Conservation (phyloP, 257 asterid species). For the Anisodus tanguticus region DNA sequence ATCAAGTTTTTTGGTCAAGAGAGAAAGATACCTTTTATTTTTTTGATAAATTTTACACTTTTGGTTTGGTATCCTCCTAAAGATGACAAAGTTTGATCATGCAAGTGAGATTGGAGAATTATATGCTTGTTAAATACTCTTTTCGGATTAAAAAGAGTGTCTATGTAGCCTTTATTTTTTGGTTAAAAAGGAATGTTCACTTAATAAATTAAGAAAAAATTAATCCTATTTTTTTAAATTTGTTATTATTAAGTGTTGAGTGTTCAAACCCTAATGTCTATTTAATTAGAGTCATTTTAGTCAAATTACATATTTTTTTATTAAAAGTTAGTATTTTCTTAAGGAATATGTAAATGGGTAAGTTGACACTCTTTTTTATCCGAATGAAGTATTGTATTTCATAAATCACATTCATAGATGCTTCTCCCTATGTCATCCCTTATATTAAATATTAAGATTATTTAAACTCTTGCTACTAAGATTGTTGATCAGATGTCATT, state of each 20-base stretch:
- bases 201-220: too few relatives aligned
- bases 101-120: constrained; percentile 44
- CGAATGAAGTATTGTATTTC: background rate
- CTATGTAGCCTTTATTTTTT: too few relatives aligned
- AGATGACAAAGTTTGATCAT: constrained; percentile 53
- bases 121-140: background rate
- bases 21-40: constrained; percentile 30
- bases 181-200: too few relatives aligned
- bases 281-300: too few relatives aligned
- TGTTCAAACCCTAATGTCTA: too few relatives aligned
- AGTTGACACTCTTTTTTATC: too few relatives aligned
- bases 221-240: too few relatives aligned
- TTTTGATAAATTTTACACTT: background rate
- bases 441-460: background rate
- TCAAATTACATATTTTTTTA: too few relatives aligned
- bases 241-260: too few relatives aligned
- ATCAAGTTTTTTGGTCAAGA: constrained; percentile 36
- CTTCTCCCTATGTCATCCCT: background rate
- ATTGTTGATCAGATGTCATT: background rate
- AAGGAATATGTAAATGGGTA: too few relatives aligned
- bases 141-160: too few relatives aligned
- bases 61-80: constrained; percentile 53
- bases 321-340: too few relatives aligned
- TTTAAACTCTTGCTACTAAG: background rate
- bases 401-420: constrained; percentile 11